phyloP scores from a whole-genome alignment of 2,329 filamentous ascomycete genomes.

The Diaporthe destruens region DNA sequence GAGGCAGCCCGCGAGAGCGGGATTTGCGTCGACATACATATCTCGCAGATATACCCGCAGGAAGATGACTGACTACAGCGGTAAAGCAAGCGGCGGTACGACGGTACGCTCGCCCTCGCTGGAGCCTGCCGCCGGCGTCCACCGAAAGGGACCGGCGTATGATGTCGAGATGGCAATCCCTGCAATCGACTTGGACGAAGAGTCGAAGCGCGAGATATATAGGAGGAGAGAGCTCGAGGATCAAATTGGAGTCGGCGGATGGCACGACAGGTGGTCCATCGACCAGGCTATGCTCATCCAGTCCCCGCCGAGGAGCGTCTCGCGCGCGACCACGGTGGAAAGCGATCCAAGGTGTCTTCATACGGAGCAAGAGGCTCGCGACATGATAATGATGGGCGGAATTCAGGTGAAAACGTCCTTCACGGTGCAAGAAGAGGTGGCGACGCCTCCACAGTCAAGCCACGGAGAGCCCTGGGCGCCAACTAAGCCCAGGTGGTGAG shows the following conservation, averaged over 20 bases:
- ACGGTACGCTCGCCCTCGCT: conserved; percentile 13
- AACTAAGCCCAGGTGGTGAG: background rate
- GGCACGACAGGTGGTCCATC: conserved; percentile 13
- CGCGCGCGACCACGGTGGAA: conserved; percentile 5
- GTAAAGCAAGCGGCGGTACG: conserved; percentile 10
- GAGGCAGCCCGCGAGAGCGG: background rate
- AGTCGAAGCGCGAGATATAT: background rate
- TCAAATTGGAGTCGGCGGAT: background rate
- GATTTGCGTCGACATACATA: background rate
- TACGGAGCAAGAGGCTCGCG: conserved; percentile 13
- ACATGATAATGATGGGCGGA: background rate
- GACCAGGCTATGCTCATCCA: conserved; percentile 6
- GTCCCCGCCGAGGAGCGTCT: conserved; percentile 12
- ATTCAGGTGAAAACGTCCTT: conserved; percentile 11
- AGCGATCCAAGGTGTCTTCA: background rate
- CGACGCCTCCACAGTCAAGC: conserved; percentile 17
- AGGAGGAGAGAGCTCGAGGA: background rate
- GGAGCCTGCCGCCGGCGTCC: background rate
- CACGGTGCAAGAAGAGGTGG: conserved; percentile 6
- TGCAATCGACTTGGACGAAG: background rate
- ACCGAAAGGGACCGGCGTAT: background rate
- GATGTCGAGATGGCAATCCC: conserved; percentile 21
- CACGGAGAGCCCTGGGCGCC: conserved; percentile 1
- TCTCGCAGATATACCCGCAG: background rate
- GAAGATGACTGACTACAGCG: background rate